These are phyloP conservation scores for Colletotrichum truncatum DNA, from an alignment of 2,329 filamentous ascomycete genomes.

Conservation along the genomic window DNA sequence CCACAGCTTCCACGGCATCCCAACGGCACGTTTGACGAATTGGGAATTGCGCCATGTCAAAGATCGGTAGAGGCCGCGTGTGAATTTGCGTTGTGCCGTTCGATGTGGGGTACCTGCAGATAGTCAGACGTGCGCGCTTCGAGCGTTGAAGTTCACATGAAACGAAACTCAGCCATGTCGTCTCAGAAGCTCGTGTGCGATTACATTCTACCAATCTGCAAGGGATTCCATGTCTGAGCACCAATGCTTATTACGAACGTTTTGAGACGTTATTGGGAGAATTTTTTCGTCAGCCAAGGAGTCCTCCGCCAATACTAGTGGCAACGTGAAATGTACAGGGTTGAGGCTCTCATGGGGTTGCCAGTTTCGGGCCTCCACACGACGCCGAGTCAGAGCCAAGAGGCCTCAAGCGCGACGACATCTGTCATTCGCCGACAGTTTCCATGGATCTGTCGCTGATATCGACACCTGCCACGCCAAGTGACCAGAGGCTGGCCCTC, in stretches of 20 bases:
- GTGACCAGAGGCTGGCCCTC: not conserved
- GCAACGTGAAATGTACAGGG: not conserved
- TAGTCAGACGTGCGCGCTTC: not conserved
- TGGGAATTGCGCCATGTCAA: not conserved
- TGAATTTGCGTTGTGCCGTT: constrained; percentile 3
- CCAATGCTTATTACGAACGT: not conserved
- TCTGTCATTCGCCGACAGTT: constrained; percentile 11
- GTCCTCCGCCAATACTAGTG: not conserved
- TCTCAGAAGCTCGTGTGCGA: constrained; percentile 12
- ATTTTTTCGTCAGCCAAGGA: not conserved
- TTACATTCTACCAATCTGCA: not conserved
- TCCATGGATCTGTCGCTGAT: not conserved
- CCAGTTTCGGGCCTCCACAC: not conserved
- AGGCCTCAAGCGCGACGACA: constrained; percentile 6
- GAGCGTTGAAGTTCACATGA: constrained; percentile 16
- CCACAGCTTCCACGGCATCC: constrained; percentile 4
- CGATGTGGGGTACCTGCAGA: not conserved
- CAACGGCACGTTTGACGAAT: constrained; percentile 1
- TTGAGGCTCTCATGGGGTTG: constrained; percentile 19
- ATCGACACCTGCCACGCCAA: not conserved
- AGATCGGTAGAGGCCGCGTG: not conserved
- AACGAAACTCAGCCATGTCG: constrained; percentile 24
- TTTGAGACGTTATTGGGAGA: constrained; percentile 9
- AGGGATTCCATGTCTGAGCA: constrained; percentile 15
- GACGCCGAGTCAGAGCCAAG: constrained; percentile 18